These are phyloP conservation scores for Candida caryicola DNA, from an alignment of 805 yeast species.

Conservation along the genomic window DNA sequence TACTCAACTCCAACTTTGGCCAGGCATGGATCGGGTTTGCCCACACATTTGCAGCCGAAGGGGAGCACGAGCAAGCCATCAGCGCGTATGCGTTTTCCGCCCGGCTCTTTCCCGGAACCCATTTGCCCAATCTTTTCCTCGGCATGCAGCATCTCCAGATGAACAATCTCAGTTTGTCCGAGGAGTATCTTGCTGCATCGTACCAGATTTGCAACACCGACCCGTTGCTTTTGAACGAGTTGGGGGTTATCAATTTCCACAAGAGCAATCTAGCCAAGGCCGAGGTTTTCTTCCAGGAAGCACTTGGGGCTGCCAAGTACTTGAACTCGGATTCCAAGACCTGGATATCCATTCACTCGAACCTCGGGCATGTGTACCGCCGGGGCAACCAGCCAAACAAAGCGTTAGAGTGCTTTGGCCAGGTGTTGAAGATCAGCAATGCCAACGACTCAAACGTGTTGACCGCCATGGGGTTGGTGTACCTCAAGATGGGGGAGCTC, in stretches of 20 bases:
- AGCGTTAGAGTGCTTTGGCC: conserved; percentile 72
- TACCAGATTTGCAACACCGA: conserved; percentile 77
- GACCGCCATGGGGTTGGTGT: conserved; percentile 81
- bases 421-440: conserved; percentile 66
- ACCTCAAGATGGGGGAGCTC: conserved; percentile 64
- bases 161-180: conserved; percentile 78
- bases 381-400: conserved; percentile 57
- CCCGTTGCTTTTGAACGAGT: conserved; percentile 84
- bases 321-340: conserved; percentile 77
- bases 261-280: conserved; percentile 65
- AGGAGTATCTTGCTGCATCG: conserved; percentile 77
- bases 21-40: conserved; percentile 99
- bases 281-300: conserved; percentile 66
- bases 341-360: conserved; percentile 81
- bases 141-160: conserved; percentile 96
- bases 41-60: conserved; percentile 94
- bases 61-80: conserved; percentile 98
- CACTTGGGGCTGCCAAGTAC: conserved; percentile 63
- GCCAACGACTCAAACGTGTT: conserved; percentile 68
- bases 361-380: conserved; percentile 86
- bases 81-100: conserved; percentile 97
- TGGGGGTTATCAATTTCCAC: conserved; percentile 90
- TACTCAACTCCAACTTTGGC: conserved; percentile 83
- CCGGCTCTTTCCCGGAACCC: conserved; percentile 84
- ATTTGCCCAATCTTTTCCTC: conserved; percentile 80